These are phyloP conservation scores for Claviceps africana DNA, from an alignment of 2,329 filamentous ascomycete genomes.

Conservation along the genomic window DNA sequence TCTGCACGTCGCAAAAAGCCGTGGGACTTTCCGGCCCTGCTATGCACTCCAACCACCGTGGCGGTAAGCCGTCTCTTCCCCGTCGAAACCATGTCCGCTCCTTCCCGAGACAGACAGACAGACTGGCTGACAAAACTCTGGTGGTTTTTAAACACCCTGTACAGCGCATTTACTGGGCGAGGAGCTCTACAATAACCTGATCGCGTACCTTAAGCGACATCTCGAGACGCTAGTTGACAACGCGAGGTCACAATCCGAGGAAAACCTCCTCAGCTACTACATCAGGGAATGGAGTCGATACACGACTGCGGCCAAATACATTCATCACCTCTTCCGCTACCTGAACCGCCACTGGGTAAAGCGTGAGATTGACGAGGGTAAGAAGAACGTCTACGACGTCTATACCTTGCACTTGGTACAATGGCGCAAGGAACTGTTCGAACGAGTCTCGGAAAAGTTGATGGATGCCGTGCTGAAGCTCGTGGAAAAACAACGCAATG, in stretches of 20 bases:
- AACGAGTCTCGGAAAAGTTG: constrained; percentile 68
- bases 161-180: constrained; percentile 86
- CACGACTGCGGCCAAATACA: constrained; percentile 90
- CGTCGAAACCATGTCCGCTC: neutral
- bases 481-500: constrained; percentile 92
- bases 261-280: constrained; percentile 82
- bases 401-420: constrained; percentile 93
- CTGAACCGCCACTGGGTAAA: constrained; percentile 98
- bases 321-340: constrained; percentile 92
- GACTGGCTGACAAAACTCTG: neutral
- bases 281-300: constrained; percentile 95
- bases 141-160: neutral
- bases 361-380: constrained; percentile 95
- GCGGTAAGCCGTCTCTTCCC: constrained; percentile 37
- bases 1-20: constrained; percentile 95
- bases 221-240: constrained; percentile 55
- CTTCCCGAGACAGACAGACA: neutral
- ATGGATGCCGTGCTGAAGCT: constrained; percentile 92
- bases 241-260: constrained; percentile 71
- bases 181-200: constrained; percentile 86
- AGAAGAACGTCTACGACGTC: constrained; percentile 96
- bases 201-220: constrained; percentile 68
- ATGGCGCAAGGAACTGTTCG: constrained; percentile 87
- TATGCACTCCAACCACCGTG: constrained; percentile 31
- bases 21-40: constrained; percentile 41